These are phyloP conservation scores for Nothophaeocryptopus gaeumannii DNA, from an alignment of 2,329 filamentous ascomycete genomes.

Conservation along the genomic window DNA sequence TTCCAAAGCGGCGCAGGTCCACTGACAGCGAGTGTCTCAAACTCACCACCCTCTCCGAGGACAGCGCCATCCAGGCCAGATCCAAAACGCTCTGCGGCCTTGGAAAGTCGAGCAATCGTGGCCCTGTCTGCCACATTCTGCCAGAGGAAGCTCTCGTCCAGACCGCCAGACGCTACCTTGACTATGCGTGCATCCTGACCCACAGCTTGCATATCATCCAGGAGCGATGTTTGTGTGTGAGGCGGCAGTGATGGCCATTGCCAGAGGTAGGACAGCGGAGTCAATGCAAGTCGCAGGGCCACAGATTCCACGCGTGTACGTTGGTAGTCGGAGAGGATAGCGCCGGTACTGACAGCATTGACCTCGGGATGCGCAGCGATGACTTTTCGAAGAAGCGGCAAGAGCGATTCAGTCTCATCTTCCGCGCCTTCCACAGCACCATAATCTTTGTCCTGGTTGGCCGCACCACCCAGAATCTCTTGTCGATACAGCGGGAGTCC, in stretches of 20 bases:
- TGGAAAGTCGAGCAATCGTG: slow-evolving; percentile 49
- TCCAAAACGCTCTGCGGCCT: slow-evolving; percentile 66
- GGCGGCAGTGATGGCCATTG: slow-evolving; percentile 75
- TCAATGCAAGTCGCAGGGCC: slow-evolving; percentile 76
- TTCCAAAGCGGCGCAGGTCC: slow-evolving; percentile 74
- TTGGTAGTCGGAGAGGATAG: slow-evolving; percentile 93
- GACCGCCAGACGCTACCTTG: slow-evolving; percentile 87
- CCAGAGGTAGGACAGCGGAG: slow-evolving; percentile 86
- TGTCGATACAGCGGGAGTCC: slow-evolving; percentile 80
- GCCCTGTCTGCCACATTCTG: slow-evolving; percentile 64
- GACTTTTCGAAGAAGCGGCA: slow-evolving; percentile 69
- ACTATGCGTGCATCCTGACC: slow-evolving; percentile 86
- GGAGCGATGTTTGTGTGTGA: slow-evolving; percentile 51
- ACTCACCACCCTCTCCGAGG: slow-evolving; percentile 91
- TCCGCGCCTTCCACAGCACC: slow-evolving; percentile 32
- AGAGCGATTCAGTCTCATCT: slow-evolving; percentile 87
- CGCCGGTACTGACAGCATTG: slow-evolving; percentile 84
- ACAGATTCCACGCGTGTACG: slow-evolving; percentile 93
- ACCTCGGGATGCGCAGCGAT: slow-evolving; percentile 69
- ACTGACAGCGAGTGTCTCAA: slow-evolving; percentile 85
- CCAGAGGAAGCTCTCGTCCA: slow-evolving; percentile 80
- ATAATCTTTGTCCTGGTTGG: slow-evolving; percentile 73
- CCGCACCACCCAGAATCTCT: slow-evolving; percentile 68
- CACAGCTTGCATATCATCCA: slow-evolving; percentile 75
- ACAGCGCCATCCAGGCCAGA: slow-evolving; percentile 64